Evolutionary conservation across 805 yeast species (phyloP).

Genomic region (Lipomyces orientalis): DNA sequence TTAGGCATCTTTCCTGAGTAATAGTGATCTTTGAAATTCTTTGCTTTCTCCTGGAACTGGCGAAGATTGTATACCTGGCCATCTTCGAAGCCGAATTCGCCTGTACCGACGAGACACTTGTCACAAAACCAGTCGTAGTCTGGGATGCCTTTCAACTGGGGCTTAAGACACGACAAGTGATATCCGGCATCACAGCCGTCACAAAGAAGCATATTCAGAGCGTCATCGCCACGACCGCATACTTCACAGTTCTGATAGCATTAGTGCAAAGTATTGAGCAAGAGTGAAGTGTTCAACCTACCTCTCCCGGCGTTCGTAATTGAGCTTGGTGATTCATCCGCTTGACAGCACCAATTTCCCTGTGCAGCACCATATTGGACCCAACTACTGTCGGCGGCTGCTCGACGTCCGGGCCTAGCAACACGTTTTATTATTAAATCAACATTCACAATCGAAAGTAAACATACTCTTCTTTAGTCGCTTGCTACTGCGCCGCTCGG

Average conservation of each 20-base stretch:
- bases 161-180: conserved; percentile 71
- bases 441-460: neutral
- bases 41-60: conserved; percentile 65
- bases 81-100: conserved; percentile 87
- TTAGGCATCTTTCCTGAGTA: conserved; percentile 12
- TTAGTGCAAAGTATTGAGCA: neutral
- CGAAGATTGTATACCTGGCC: conserved; percentile 59
- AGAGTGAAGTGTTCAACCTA: conserved; percentile 3
- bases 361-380: conserved; percentile 28
- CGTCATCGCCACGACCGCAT: conserved; percentile 40
- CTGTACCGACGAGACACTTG: conserved; percentile 82
- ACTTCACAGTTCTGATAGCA: conserved; percentile 39
- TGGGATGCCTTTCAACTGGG: conserved; percentile 60
- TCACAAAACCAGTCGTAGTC: conserved; percentile 79
- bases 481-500: conserved; percentile 24
- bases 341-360: conserved; percentile 27
- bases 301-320: conserved; percentile 28
- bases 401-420: neutral
- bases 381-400: conserved; percentile 25
- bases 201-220: conserved; percentile 51
- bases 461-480: conserved; percentile 2
- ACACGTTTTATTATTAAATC: neutral
- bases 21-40: conserved; percentile 54
- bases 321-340: conserved; percentile 12
- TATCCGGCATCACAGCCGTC: conserved; percentile 74